Base-by-base conservation (phyloP, 2,329 filamentous ascomycete genomes). In the Colletotrichum sp. region DNA sequence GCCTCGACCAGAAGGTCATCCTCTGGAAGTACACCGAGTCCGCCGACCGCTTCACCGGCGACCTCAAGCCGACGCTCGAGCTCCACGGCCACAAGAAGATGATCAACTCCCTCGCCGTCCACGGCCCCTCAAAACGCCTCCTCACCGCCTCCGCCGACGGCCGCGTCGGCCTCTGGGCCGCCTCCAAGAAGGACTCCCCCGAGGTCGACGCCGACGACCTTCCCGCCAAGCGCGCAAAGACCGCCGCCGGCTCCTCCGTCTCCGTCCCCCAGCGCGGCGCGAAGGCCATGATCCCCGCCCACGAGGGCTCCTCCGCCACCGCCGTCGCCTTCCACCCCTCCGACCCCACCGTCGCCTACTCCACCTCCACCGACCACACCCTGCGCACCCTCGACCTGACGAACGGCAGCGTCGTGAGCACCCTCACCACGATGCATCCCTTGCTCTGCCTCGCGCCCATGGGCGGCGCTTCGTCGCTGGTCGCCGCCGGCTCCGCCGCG, bases 331-430 rank as follows among this genome's bases (percentile, higher is more conserved):
- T 99, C 88, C 95, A 98, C 85, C 93, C 93, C 6, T 90, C 92
- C 70, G 96, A 99, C 85, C 86, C 93, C 13, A 98, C 95, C 16
- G 95, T 98, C 55, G 96, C 95, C 63, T 99, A 99, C 88, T 96
- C 95, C 2, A 92, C 93, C 26, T 98, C 96, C 21, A 94, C 95
- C 87, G 98, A 99, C 87, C 96, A 98, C 88, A 95, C 95, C 2
- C 88, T 99, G 80, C 93, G 94, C 78, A 99, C 97, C 0, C 94
- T 98, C 87, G 97, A 99, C 87, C 90, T 99, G 63, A 93, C 96
- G 0, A 98, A 96, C 2, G 89, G 92, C 71, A 88, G 89, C 32
- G 91, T 95, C 75, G 95, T 99, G 57, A 95, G 95, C 82, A 95
- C 95, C 6, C 90, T 97, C 72, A 94, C 95, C 2, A 97, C 96